Evolutionary conservation across 2,329 filamentous ascomycete species (phyloP).

Genomic region (Claviceps humidiphila): DNA sequence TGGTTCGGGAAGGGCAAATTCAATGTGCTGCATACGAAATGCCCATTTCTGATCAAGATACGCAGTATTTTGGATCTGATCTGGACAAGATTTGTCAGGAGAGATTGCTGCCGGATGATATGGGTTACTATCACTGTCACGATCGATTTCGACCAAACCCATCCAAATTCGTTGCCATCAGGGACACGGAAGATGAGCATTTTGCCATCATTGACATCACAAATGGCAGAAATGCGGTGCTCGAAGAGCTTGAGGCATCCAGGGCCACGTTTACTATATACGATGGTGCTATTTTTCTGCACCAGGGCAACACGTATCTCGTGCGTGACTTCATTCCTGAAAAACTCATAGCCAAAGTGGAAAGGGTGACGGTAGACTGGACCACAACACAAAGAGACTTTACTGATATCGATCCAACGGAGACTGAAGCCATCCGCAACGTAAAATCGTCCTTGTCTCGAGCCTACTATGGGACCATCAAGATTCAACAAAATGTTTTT

Average conservation of each 20-base stretch:
- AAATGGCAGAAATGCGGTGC: conserved; percentile 65
- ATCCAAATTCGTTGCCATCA: conserved; percentile 71
- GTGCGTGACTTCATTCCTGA: conserved; percentile 81
- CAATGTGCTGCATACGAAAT: conserved; percentile 94
- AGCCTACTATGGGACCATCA: conserved; percentile 77
- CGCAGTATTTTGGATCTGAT: conserved; percentile 64
- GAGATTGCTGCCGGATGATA: conserved; percentile 57
- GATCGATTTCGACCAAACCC: conserved; percentile 77
- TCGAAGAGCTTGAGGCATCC: conserved; percentile 92
- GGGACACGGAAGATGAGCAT: conserved; percentile 78
- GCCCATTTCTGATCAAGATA: conserved; percentile 73
- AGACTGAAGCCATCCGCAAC: conserved; percentile 73
- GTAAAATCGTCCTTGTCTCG: conserved; percentile 49
- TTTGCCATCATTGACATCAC: conserved; percentile 89
- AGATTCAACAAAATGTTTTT: conserved; percentile 79
- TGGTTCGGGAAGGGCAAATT: conserved; percentile 84
- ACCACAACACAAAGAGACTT: conserved; percentile 85
- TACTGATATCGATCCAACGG: conserved; percentile 85
- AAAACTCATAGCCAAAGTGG: conserved; percentile 70
- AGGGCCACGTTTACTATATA: conserved; percentile 95
- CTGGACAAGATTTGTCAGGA: conserved; percentile 59
- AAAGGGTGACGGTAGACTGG: conserved; percentile 86
- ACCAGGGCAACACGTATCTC: conserved; percentile 87
- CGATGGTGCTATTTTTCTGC: conserved; percentile 91
- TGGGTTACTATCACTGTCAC: conserved; percentile 83